Conservation (phyloP, 75 land plant species). For the Ceratopteris richardii region DNA sequence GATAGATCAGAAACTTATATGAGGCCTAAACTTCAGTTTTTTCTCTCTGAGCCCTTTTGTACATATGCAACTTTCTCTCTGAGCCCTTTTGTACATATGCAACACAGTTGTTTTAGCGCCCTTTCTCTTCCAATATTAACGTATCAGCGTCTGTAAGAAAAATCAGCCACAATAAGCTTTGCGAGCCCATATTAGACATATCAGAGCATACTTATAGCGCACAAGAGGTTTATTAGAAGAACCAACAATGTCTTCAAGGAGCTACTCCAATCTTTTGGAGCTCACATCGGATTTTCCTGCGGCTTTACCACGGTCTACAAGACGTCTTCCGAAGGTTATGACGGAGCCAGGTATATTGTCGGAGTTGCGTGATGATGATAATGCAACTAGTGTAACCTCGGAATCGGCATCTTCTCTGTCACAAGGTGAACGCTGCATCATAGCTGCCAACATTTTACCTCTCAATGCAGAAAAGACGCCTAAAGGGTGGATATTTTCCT, state of each 20-base stretch:
- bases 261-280: conserved; percentile 44
- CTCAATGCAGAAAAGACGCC: conserved; percentile 26
- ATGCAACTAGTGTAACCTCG: conserved; percentile 27
- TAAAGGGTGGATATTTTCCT: conserved; percentile 25
- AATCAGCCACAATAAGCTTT: no score
- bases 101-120: no score
- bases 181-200: no score
- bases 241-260: conserved; percentile 43
- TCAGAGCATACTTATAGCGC: no score
- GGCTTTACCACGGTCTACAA: not conserved
- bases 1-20: no score
- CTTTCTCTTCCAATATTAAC: no score
- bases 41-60: no score
- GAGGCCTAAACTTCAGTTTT: no score
- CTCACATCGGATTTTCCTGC: conserved; percentile 26
- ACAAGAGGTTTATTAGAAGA: no score
- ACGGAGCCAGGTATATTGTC: conserved; percentile 43
- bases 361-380: conserved; percentile 23
- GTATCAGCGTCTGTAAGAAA: no score
- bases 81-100: no score
- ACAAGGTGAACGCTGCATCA: conserved; percentile 33
- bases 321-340: conserved; percentile 40
- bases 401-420: conserved; percentile 30
- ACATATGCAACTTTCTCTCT: no score
- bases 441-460: conserved; percentile 47